These are phyloP conservation scores for Ceratocystis papillata DNA, from an alignment of 2,329 filamentous ascomycete genomes.

Conservation along the genomic window DNA sequence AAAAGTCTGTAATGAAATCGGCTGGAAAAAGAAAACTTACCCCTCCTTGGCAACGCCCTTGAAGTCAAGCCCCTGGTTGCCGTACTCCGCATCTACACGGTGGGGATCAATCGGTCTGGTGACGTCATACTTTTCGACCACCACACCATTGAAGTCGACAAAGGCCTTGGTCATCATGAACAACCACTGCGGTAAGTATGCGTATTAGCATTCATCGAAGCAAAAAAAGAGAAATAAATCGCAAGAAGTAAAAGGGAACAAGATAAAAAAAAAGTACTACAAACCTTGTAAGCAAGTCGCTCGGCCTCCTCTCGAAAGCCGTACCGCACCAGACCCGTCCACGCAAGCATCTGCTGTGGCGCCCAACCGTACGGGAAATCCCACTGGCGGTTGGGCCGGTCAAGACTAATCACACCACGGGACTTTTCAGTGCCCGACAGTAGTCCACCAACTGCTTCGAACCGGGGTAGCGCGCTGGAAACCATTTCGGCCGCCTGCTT, in stretches of 20 bases:
- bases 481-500: conserved; percentile 79
- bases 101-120: conserved; percentile 83
- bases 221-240: not conserved
- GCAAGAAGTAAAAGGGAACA: too few relatives aligned
- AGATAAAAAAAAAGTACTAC: not conserved
- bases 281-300: conserved; percentile 66
- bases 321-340: conserved; percentile 85
- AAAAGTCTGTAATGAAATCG: not conserved
- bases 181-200: conserved; percentile 48
- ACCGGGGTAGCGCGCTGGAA: conserved; percentile 66
- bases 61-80: conserved; percentile 91
- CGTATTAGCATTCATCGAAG: not conserved
- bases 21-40: conserved; percentile 44
- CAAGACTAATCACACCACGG: conserved; percentile 64
- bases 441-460: conserved; percentile 79
- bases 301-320: conserved; percentile 86
- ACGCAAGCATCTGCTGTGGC: conserved; percentile 95
- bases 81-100: conserved; percentile 91
- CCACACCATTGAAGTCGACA: conserved; percentile 94
- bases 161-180: conserved; percentile 99
- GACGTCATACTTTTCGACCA: conserved; percentile 98
- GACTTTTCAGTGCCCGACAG: conserved; percentile 84
- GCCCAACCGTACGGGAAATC: conserved; percentile 98
- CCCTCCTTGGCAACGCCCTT: conserved; percentile 93
- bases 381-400: conserved; percentile 92